Base-by-base conservation (phyloP, 2,329 filamentous ascomycete genomes). In the Aspergillus niger region DNA sequence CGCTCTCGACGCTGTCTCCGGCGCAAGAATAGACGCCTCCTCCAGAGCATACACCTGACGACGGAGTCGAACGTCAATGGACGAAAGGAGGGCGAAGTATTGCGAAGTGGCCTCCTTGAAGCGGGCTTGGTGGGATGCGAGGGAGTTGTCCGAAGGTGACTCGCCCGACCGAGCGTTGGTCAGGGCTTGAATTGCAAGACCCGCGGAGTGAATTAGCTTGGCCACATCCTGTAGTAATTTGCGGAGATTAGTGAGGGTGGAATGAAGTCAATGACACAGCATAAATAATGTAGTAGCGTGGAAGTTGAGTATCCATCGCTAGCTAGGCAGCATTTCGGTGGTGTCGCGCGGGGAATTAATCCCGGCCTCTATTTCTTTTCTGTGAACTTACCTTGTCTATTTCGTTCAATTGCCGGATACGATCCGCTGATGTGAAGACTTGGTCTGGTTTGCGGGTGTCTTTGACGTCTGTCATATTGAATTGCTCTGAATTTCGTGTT, bases 41-140 rank as follows among this genome's bases (percentile, higher is more conserved):
- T 96, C 91, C 3, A 96, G 80, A 0, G 90, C 91, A 72, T 89
- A 88, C 50, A 93, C 89, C 72, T 92, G 89, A 41, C 89, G 83
- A 63, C 90, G 89, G 56, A 96, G 85, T 49, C 86, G 82, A 10
- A 92, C 89, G 70, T 91, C 89, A 54, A 95, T 85, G 6, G 83
- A 84, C 64, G 92, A 91, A 3, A 97, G 81, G 2, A 88, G 87
- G 0, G 83, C 82, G 65, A 95, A 87, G 74, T 94, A 95, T 7
- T 85, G 82, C 56, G 77, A 73, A 1, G 80, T 79, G 32, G 82
- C 76, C 39, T 76, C 65, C 84, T 83, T 87, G 67, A 87, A 86
- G 1, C 86, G 83, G 3, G 80, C 74, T 65, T 88, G 84, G 72
- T 83, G 85, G 49, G 86, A 83, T 39, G 85, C 78, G 28, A 82